Conservation (phyloP, 176 grass and related monocot genomes). For the Zoysia pacifica region DNA sequence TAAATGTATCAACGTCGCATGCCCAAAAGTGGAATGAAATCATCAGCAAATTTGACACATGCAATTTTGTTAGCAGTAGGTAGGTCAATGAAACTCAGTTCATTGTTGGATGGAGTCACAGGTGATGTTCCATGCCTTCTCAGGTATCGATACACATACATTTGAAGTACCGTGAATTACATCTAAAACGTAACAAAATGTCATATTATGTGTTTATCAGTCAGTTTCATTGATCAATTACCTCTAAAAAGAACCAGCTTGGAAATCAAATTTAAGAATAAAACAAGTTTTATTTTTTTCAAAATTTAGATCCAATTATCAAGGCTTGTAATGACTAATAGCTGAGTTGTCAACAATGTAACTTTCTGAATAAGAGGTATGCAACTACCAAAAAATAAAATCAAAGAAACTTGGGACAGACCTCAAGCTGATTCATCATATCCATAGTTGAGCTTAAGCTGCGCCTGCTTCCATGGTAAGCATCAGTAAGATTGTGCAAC, state of each 20-base stretch:
- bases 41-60: slow-evolving; percentile 2
- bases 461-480: slow-evolving; percentile 61
- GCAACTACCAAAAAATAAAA: slow-evolving; percentile 24
- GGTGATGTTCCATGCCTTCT: neutral
- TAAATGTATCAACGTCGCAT: slow-evolving; percentile 26
- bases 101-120: neutral
- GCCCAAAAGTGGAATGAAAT: neutral
- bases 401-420: slow-evolving; percentile 43
- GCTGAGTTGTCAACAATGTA: neutral
- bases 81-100: slow-evolving; percentile 10
- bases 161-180: slow-evolving; percentile 10
- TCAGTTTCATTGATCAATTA: slow-evolving; percentile 1
- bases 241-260: neutral
- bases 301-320: slow-evolving; percentile 22
- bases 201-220: neutral
- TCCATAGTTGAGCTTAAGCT: slow-evolving; percentile 71
- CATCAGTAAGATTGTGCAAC: slow-evolving; percentile 61
- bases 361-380: slow-evolving; percentile 15
- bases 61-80: slow-evolving; percentile 5
- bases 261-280: slow-evolving; percentile 13
- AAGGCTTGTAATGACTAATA: neutral
- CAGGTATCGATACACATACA: neutral
- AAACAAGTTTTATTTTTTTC: neutral
- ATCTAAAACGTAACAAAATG: slow-evolving; percentile 7
- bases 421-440: slow-evolving; percentile 82